Evolutionary conservation across 345 rosid species (phyloP).

Genomic region (Stellera chamaejasme): DNA sequence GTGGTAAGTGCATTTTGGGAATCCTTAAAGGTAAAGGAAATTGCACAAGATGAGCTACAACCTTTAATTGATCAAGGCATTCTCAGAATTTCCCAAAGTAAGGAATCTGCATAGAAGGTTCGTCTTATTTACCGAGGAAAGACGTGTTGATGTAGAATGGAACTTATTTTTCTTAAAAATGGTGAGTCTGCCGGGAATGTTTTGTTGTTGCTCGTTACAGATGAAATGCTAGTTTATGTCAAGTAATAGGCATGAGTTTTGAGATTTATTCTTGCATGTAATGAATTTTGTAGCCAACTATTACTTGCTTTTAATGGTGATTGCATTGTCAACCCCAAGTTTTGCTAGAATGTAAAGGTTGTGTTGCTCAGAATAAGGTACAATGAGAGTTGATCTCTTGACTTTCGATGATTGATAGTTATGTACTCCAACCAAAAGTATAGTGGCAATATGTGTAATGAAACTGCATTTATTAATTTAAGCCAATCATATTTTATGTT

Average conservation of each 20-base stretch:
- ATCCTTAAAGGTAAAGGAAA: constrained; percentile 38
- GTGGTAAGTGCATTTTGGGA: constrained; percentile 65
- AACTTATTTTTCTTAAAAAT: background rate
- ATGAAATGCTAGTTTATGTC: background rate
- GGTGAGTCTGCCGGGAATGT: background rate
- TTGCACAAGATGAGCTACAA: constrained; percentile 59
- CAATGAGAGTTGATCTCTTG: too few relatives aligned
- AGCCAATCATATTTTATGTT: constrained; percentile 18
- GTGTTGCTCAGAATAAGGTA: constrained; percentile 8
- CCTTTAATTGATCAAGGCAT: constrained; percentile 51
- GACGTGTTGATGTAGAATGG: background rate
- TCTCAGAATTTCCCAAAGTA: constrained; percentile 39
- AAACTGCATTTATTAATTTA: constrained; percentile 11
- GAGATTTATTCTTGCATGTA: too few relatives aligned
- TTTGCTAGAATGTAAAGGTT: constrained; percentile 9
- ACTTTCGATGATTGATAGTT: background rate
- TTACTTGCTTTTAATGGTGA: too few relatives aligned
- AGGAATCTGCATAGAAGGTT: constrained; percentile 26
- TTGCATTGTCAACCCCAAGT: constrained; percentile 1
- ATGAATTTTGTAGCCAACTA: too few relatives aligned
- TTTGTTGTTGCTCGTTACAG: background rate
- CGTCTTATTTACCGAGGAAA: constrained; percentile 6
- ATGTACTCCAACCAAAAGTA: background rate
- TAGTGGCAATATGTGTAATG: background rate
- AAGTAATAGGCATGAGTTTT: too few relatives aligned